phyloP scores from a whole-genome alignment of 2,329 filamentous ascomycete species.

The Sporothrix brunneoviolacea region DNA sequence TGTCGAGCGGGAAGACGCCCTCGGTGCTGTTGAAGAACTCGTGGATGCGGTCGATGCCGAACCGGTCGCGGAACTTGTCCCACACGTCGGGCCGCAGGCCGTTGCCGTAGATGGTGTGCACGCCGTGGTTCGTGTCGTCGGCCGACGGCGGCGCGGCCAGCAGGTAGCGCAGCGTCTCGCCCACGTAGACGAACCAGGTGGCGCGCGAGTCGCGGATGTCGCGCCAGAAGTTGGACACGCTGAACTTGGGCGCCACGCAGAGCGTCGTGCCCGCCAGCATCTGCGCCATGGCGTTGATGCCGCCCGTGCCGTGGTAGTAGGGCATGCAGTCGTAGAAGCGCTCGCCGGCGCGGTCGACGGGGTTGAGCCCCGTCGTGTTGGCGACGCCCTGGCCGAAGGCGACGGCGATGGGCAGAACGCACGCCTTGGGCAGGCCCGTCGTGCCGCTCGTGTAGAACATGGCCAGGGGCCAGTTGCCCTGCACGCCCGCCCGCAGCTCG shows the following conservation, averaged over 20 bases:
- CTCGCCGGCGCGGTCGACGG: slow-evolving; percentile 36
- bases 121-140: slow-evolving; percentile 51
- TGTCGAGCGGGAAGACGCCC: slow-evolving; percentile 58
- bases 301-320: slow-evolving; percentile 69
- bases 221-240: slow-evolving; percentile 61
- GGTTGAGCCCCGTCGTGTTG: slow-evolving; percentile 24
- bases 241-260: slow-evolving; percentile 62
- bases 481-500: slow-evolving; percentile 45
- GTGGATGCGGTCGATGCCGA: slow-evolving; percentile 53
- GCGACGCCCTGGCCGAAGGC: slow-evolving; percentile 24
- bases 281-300: slow-evolving; percentile 49
- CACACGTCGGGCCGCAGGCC: slow-evolving; percentile 64
- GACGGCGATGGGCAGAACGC: slow-evolving; percentile 48
- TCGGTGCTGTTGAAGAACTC: slow-evolving; percentile 79
- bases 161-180: slow-evolving; percentile 69
- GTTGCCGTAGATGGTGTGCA: slow-evolving; percentile 58
- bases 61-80: slow-evolving; percentile 56
- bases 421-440: slow-evolving; percentile 69
- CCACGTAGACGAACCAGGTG: slow-evolving; percentile 70
- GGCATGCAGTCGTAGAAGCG: slow-evolving; percentile 73
- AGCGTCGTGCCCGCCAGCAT: slow-evolving; percentile 48
- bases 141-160: slow-evolving; percentile 60
- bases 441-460: slow-evolving; percentile 73
- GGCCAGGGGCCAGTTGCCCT: slow-evolving; percentile 48
- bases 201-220: slow-evolving; percentile 62